These are phyloP conservation scores for Cucurbita moschata DNA, from an alignment of 306 rosid species.

Conservation along the genomic window DNA sequence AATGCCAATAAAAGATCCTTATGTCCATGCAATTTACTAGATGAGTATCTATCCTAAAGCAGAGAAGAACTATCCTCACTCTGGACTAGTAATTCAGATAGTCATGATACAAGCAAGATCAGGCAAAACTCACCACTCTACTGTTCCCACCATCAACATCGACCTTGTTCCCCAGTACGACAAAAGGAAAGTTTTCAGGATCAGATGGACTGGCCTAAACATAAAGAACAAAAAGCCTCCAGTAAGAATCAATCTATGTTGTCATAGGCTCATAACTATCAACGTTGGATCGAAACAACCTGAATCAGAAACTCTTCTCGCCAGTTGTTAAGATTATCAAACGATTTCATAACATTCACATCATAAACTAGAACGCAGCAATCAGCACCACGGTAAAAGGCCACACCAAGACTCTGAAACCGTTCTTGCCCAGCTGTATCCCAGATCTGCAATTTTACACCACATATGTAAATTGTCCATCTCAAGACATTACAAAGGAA, in stretches of 20 bases:
- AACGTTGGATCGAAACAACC: slow-evolving; percentile 24
- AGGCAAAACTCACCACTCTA: slow-evolving; percentile 59
- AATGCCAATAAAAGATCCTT: slow-evolving; percentile 4
- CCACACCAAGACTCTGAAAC: slow-evolving; percentile 98
- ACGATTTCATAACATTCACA: slow-evolving; percentile 92
- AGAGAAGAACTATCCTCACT: background rate
- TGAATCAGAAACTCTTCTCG: slow-evolving; percentile 97
- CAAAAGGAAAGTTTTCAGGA: slow-evolving; percentile 96
- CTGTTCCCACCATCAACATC: slow-evolving; percentile 97
- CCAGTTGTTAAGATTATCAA: slow-evolving; percentile 96
- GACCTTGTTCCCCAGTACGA: slow-evolving; percentile 94
- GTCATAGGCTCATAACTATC: background rate
- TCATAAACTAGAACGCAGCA: slow-evolving; percentile 98
- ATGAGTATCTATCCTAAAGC: background rate
- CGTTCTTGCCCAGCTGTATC: slow-evolving; percentile 99
- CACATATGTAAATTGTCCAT: background rate
- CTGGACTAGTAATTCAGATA: background rate
- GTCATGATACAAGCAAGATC: background rate
- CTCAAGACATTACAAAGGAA: background rate
- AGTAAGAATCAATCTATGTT: background rate
- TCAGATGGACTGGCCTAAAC: slow-evolving; percentile 97
- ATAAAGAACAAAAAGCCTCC: slow-evolving; percentile 15
- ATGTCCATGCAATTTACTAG: background rate
- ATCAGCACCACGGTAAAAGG: slow-evolving; percentile 98
- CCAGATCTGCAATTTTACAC: slow-evolving; percentile 52